Evolutionary conservation across 148 eudicot species (phyloP), one percentile per base, ranked within the genome.

Genomic region (Polygonum maritimum): DNA sequence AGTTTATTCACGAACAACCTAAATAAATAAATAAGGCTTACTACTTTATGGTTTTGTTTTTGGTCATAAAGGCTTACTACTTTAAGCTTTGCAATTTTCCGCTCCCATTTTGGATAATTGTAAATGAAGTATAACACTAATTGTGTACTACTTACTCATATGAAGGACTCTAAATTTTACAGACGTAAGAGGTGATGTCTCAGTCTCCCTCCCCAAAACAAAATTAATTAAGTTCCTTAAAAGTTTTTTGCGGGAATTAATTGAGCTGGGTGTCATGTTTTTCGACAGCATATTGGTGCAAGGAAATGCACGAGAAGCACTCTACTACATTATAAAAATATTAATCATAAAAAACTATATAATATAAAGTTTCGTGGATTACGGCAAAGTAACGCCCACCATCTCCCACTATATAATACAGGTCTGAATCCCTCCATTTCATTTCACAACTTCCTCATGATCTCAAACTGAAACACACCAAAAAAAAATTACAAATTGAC

Each of bases 201-300:
- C 31, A 26, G 31, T 26, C 31, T 1, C 31, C 31, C 31, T 26
- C 31, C 31, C 31, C 31, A 26, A 26, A 26, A 26, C 31, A 26
- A 26, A 26, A 26, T 26, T 26, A 26, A 26, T 26, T 26, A 26
- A 26, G 31, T 26, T 26, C 31, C 31, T 26, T 39, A 0, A 39
- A 39, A 39, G 41, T 39, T 39, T 44, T 44, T 44, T 7, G 47
- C 0, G 11, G 9, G 11, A 62, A 26, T 12, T 26, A 62, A 26
- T 26, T 62, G 69, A 62, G 38, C 69, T 62, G 39, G 69, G 69
- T 62, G 36, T 62, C 69, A 62, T 62, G 69, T 62, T 62, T 62
- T 31, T 62, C 38, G 69, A 62, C 38, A 62, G 67, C 36, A 1
- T 58, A 22, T 58, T 7, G 36, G 33, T 58, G 35, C 33, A 58